Evolutionary conservation across 495 filamentous ascomycete genomes (phyloP).

Genomic region (Neurospora sp.): DNA sequence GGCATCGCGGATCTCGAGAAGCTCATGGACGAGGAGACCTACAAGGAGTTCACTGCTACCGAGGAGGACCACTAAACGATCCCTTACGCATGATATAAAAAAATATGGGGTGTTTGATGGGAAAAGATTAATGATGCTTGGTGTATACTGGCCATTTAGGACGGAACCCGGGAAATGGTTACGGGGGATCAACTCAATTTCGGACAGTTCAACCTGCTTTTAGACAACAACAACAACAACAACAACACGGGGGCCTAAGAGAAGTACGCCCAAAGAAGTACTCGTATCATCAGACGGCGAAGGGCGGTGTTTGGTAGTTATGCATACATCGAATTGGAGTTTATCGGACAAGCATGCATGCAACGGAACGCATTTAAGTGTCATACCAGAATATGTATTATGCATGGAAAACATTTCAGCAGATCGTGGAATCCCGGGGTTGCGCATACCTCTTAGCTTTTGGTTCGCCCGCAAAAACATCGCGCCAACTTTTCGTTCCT

Average conservation of each 20-base stretch:
- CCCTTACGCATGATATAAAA: not conserved
- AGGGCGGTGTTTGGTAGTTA: not conserved
- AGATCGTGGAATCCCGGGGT: not conserved
- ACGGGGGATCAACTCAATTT: constrained; percentile 1
- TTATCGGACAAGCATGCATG: not conserved
- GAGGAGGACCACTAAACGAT: constrained; percentile 16
- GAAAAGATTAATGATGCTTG: not conserved
- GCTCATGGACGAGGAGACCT: constrained; percentile 64
- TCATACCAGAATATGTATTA: not conserved
- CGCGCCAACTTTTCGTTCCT: not conserved
- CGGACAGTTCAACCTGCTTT: constrained; percentile 29
- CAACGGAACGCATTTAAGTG: not conserved
- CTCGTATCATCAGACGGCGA: not conserved
- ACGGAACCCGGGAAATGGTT: constrained; percentile 3
- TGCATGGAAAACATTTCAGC: not conserved
- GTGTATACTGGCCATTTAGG: not conserved
- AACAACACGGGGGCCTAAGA: not conserved
- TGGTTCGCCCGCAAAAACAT: not conserved
- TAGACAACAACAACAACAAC: constrained; percentile 7
- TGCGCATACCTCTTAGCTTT: not conserved
- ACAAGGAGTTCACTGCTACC: constrained; percentile 53
- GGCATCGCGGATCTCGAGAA: constrained; percentile 55
- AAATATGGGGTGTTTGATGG: not conserved
- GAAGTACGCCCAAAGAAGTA: not conserved
- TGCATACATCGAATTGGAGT: not conserved